Percentiles rank a stretch among this genome's conserved stretches.
Evolutionary conservation across 139 green algal genomes (phyloP).

Genomic region (Chlorella vulgaris): DNA sequence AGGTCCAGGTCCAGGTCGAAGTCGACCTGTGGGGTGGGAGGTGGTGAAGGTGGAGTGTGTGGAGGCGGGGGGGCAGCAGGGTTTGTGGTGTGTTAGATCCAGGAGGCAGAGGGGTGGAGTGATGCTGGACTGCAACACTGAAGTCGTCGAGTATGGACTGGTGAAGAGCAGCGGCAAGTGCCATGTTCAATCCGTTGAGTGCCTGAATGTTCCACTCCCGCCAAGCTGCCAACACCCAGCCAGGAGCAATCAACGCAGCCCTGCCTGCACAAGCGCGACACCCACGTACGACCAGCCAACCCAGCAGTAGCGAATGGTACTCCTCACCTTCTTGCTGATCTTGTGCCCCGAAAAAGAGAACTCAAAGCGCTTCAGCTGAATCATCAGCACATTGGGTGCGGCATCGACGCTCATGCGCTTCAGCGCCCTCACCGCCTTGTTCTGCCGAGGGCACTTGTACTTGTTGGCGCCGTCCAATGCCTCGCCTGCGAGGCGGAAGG

Average conservation of each 20-base stretch:
- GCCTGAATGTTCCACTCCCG: no score
- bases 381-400: slow-evolving; percentile 84
- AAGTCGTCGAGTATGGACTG: no score
- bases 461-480: slow-evolving; percentile 87
- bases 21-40: slow-evolving; percentile 63
- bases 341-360: slow-evolving; percentile 82
- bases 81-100: no score
- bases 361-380: slow-evolving; percentile 93
- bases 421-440: slow-evolving; percentile 63
- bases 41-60: background rate
- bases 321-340: slow-evolving; percentile 75
- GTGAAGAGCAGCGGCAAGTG: no score
- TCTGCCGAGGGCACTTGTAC: slow-evolving; percentile 87
- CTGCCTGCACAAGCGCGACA: no score
- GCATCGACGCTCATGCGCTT: slow-evolving; percentile 86
- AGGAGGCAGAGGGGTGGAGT: background rate
- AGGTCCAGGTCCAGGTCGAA: slow-evolving; percentile 83
- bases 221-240: no score
- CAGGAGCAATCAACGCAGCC: no score
- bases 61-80: background rate
- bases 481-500: slow-evolving; percentile 49
- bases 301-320: no score
- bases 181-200: no score
- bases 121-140: no score
- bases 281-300: no score